Conservation (phyloP, 2,329 filamentous ascomycete species). For the Calonectria fujianensis region DNA sequence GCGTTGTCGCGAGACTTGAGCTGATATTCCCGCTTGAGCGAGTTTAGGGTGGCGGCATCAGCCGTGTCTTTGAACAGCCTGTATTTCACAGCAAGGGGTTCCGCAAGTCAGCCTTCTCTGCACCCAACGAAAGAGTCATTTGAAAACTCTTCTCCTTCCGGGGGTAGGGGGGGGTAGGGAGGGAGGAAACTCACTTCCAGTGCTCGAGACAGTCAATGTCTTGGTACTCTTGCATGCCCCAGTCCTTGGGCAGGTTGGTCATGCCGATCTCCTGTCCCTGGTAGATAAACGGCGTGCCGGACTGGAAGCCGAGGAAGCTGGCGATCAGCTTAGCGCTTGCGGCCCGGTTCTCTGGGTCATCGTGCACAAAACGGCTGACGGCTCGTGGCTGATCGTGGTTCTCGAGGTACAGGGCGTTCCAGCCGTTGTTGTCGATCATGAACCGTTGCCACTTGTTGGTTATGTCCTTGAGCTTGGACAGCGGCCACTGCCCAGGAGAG, state of each 20-base stretch:
- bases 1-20: constrained; percentile 81
- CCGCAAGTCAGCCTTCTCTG: constrained; percentile 9
- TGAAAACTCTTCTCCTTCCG: not conserved
- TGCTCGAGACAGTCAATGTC: constrained; percentile 77
- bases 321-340: constrained; percentile 76
- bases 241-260: constrained; percentile 76
- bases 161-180: not conserved
- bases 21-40: constrained; percentile 68
- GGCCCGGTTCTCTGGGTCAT: constrained; percentile 68
- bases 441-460: constrained; percentile 76
- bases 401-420: constrained; percentile 80
- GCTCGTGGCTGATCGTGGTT: constrained; percentile 80
- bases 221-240: constrained; percentile 80
- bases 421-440: constrained; percentile 76
- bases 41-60: constrained; percentile 62
- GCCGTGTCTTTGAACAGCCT: constrained; percentile 63
- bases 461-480: constrained; percentile 71
- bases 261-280: constrained; percentile 83
- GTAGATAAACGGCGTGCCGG: constrained; percentile 80
- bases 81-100: not conserved
- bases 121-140: constrained; percentile 3
- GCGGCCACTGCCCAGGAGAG: constrained; percentile 64
- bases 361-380: constrained; percentile 73
- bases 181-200: constrained; percentile 62
- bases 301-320: constrained; percentile 73